Base-by-base conservation (phyloP, 805 yeast species). In the Candida boleticola region DNA sequence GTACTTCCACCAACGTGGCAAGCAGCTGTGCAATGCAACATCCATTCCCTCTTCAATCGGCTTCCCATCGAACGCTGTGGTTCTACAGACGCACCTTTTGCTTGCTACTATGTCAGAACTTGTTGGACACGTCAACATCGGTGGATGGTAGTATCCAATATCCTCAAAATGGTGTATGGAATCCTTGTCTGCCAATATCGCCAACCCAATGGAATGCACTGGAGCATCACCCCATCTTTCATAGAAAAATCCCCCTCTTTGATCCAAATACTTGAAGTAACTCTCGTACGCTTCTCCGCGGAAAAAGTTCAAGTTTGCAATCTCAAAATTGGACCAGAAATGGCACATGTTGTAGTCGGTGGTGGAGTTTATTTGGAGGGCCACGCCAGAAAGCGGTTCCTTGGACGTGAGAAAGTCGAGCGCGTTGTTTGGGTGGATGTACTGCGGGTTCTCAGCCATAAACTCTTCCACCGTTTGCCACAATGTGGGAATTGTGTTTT, bases 1-100 rank as follows among this genome's bases (percentile, higher is more conserved):
- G 47, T 68, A 68, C 51, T 79, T 79, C 95, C 95, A 85, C 90
- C 90, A 85, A 46, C 81, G 71, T 25, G 78, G 69, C 36, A 85
- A 58, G 61, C 95, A 85, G 52, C 90, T 83, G 48, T 74, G 78
- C 3, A 76, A 58, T 45, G 71, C 56, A n/a, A 71, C 60, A 41
- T 71, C 70, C 46, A 77, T 66, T 35, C 71, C 64, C 44, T 21
- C 50, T 49, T 2, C 51, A 30, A 1, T 44, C 32, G 19, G 17
- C 7, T 51, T 47, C 6, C 49, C 50, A 20, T 53, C 58, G 3
- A 36, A 22, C 2, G 48, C 51, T 10, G 37, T 34, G 3, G 59
- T 52, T 32, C 52, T 53, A 47, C 75, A 70, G 10, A 67, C 53
- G 42, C 76, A 71, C 42, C 73, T 52, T 44, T 70, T 69, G 16